Base-by-base conservation (phyloP, 352 stramenopile species). In the Globisporangium spiculum region DNA sequence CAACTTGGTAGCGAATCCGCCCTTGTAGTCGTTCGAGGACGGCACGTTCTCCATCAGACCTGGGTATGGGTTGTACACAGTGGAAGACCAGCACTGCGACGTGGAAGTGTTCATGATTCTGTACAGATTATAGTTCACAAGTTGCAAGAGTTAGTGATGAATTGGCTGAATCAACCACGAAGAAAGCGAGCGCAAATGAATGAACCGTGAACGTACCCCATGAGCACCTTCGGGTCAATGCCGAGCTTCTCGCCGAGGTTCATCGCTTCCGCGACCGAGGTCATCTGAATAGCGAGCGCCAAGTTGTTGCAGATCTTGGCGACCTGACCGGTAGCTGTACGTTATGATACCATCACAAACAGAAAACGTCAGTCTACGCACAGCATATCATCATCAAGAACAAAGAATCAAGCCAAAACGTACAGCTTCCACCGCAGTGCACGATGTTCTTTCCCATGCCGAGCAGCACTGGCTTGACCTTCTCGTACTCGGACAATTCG, bases 301-400 rank as follows among this genome's bases (percentile, higher is more conserved):
- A 99, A 72, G 80, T 99, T 99, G 86, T 99, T 99, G 83, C 96
- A 99, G 32, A 99, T 78, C 86, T 99, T 99, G 53, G 96, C 93
- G 63, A 93, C 75, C 64, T 96, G 86, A 18, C 86, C 88, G 9
- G 83, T 93, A 55, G 83, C 84, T 92, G 66, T 24, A 18, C 48
- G 22, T 60, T 18, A 38, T 27, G 36, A 63, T 24, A 22, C 12
- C n/a, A 55, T 27, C 18, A 36, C 3, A 36, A 52, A 61, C 24
- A 32, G 8, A 62, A 53, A 65, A 38, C 5, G 32, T 38, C 6
- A 38, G 32, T 38, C 5, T 38, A 38, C 32, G 22, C 18, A 48
- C 16, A 58, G 41, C 18, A 68, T 26, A 54, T 50, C 59, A 1
- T 7, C 32, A 54, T 48, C 24, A 26, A 76, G 76, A 46, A 26